Evolutionary conservation across 352 stramenopile species (phyloP), one percentile per base, ranked within the genome.

Genomic region (Globisporangium camurandrum): DNA sequence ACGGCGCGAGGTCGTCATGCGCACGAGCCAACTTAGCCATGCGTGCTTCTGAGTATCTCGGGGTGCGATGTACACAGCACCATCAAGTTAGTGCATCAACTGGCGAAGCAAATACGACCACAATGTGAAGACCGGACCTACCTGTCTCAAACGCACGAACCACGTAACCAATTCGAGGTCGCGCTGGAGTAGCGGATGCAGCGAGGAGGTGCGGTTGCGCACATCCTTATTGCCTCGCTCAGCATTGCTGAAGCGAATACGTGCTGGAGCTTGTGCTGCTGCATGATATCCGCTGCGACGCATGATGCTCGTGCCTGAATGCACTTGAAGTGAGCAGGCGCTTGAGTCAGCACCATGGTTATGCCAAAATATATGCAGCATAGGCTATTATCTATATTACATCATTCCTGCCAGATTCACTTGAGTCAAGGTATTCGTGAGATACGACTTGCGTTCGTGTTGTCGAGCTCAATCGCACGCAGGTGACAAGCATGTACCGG

Each of bases 131-230:
- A n/a, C n/a, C n/a, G n/a, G n/a, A 14, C 41, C 7, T 3, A 81
- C 75, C 61, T 80, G 56, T 60, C 67, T 71, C 37, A 59, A 49
- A 14, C 48, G 51, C 31, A 69, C 60, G 22, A 81, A 14, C 64
- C 67, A 77, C 0, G 37, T 16, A 28, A 88, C 54, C 9, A 54
- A 51, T 5, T 51, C 48, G 34, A 88, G 56, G 24, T 88, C 76
- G 57, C 67, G 84, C 61, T 86, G 67, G 19, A 88, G 41, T 41
- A 84, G 37, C 17, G 69, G 73, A 42, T 78, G 73, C 34, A 85
- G 51, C 24, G 20, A 16, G 2, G 16, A 19, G 4, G 33, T 39
- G 19, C 20, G 14, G 3, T 31, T 36, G 8, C 22, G 19, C 16
- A 19, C 16, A 34, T 51, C 19, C 9, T 14, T 7, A 19, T 2